Evolutionary conservation across 306 rosid species (phyloP).

Genomic region (Glycine latifolia): DNA sequence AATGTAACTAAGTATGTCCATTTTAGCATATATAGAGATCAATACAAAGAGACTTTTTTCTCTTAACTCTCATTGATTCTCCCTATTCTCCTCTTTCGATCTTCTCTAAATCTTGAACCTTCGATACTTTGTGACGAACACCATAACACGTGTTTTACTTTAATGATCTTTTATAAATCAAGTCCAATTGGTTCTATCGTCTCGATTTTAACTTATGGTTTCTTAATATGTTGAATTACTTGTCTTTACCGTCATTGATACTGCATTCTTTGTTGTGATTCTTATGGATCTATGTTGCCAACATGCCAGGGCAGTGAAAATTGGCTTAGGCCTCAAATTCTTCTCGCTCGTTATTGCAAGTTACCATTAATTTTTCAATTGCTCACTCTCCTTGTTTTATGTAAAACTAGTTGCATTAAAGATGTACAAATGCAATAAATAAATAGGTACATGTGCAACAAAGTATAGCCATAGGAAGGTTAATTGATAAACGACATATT

Average conservation of each 20-base stretch:
- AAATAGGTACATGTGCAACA: no score
- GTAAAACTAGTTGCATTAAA: neutral
- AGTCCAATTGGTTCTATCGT: neutral
- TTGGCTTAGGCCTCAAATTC: neutral
- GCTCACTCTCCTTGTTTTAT: neutral
- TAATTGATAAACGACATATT: no score
- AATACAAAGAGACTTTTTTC: no score
- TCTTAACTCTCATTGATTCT: no score
- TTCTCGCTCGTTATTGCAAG: neutral
- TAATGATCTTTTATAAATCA: neutral
- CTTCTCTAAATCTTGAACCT: no score
- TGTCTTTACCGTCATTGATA: neutral
- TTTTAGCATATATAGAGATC: no score
- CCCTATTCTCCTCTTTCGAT: no score
- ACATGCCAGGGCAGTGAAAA: neutral
- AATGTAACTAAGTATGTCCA: no score
- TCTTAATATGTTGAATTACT: neutral
- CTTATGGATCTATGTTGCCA: neutral
- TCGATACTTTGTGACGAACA: no score
- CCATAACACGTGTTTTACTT: neutral
- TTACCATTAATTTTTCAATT: neutral
- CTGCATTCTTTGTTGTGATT: neutral
- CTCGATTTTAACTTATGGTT: neutral
- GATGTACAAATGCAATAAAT: neutral
- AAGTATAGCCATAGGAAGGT: no score